Base-by-base conservation (phyloP, 2,329 filamentous ascomycete species). In the Aureobasidium musti region DNA sequence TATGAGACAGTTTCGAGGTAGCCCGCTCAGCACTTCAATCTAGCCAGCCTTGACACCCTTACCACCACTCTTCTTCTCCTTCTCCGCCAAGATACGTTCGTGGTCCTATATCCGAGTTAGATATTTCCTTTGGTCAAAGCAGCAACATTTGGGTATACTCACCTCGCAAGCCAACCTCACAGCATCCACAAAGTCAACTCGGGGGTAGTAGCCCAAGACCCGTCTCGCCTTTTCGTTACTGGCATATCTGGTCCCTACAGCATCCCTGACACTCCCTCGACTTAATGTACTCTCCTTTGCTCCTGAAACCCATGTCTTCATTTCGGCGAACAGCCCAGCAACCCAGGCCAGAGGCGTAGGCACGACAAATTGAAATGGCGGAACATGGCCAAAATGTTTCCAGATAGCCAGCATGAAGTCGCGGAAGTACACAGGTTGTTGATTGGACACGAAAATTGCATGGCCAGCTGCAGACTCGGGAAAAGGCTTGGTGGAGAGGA, bases 401-500 rank as follows among this genome's bases (percentile, higher is more conserved):
- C 91, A 98, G 54, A 97, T 84, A 45, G 88, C 87, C 47, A 91
- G 85, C 67, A 90, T 87, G 75, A 96, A 90, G 78, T 96, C 92
- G 87, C 95, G 96, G 78, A 97, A 96, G 77, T 94, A 94, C 23
- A 96, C 83, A 5, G 94, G 94, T 71, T 87, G 83, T 78, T 92
- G 91, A 77, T 98, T 98, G 67, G 92, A 95, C 74, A 98, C 86
- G 79, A 97, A 88, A 81, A 98, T 94, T 60, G 88, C 88, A 77
- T 97, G 89, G 67, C 94, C 95, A 0, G 83, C 82, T 23, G 85
- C 87, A n/a, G 84, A 80, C 67, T 82, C 79, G 1, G 86, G 88
- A 8, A 49, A 47, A 8, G 30, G 53, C 8, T 35, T 57, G 19
- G 41, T 19, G 65, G 83, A 81, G 54, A 95, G 83, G 49, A 97